Evolutionary conservation across 257 asterid genomes (phyloP), one percentile per base, ranked within the genome.

Genomic region (Parsonsia alboflavescens): DNA sequence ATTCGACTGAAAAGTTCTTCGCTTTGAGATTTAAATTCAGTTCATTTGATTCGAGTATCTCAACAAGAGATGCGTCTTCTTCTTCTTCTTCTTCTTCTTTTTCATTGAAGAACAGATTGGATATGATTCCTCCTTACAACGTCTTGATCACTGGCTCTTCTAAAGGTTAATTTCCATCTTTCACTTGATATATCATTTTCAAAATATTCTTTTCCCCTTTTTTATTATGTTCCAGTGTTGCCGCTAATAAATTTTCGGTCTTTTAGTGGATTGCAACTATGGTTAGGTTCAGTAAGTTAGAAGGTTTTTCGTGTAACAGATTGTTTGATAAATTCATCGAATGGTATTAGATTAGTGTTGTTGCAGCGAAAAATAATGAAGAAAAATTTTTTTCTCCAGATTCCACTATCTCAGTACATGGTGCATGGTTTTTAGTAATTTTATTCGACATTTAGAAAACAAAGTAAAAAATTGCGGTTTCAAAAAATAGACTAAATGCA

Each of bases 131-230:
- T 44, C 98, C 98, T 21, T 91, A 82, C 74, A 91, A 88, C 71
- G 96, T 93, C 73, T 83, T 93, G 85, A 91, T 91, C 75, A 93
- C 96, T 7, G 98, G 98, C 71, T 88, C 93, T 64, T 84, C 89
- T 48, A 93, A 93, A 86, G 98, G 98, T 93, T 58, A 28, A 67
- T 10, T 12, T 7, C 56, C 7, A 39, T 39, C 36, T 77, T 50
- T 70, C 10, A 2, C 42, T 21, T 28, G 26, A 48, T 28, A 7
- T 46, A 2, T 70, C 17, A 26, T 26, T 36, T 50, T 16, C 48
- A 36, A 48, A 48, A 4, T 36, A 22, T 70, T 30, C 5, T 4
- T 61, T 13, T 15, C 41, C 12, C 21, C 11, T 11, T 10, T 1
- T 21, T 54, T 54, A 6, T 10, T 2, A 54, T n/a, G 2, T 54